phyloP scores from a whole-genome alignment of 2,329 filamentous ascomycete species.

The Penicillium crustosum region DNA sequence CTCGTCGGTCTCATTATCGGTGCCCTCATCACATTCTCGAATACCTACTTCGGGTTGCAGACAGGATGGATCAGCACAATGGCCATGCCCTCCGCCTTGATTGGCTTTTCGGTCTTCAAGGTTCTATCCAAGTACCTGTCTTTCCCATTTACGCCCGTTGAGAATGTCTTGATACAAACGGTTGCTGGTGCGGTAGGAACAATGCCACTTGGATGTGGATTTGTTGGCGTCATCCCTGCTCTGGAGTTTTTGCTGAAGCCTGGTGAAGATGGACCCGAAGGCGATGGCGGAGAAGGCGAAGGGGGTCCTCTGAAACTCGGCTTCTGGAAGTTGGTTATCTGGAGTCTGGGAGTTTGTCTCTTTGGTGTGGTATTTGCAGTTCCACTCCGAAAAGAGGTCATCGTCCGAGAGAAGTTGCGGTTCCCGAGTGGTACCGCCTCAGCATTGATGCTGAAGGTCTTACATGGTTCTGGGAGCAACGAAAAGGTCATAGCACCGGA shows the following conservation, averaged over 20 bases:
- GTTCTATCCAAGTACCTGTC: slow-evolving; percentile 68
- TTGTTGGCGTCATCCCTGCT: slow-evolving; percentile 91
- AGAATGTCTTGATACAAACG: slow-evolving; percentile 95
- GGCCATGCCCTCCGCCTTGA: slow-evolving; percentile 93
- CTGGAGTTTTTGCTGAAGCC: slow-evolving; percentile 79
- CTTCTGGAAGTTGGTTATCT: slow-evolving; percentile 76
- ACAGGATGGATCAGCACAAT: slow-evolving; percentile 83
- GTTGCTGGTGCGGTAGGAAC: slow-evolving; percentile 94
- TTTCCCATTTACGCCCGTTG: slow-evolving; percentile 85
- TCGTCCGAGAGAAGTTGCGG: slow-evolving; percentile 85
- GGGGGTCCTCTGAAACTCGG: slow-evolving; percentile 72
- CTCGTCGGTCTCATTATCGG: slow-evolving; percentile 79
- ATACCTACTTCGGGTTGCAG: slow-evolving; percentile 98
- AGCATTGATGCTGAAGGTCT: slow-evolving; percentile 83
- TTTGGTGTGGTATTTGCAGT: slow-evolving; percentile 98
- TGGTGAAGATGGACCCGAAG: slow-evolving; percentile 73
- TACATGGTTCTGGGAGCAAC: slow-evolving; percentile 65
- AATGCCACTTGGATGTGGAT: slow-evolving; percentile 93
- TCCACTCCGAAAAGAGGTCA: slow-evolving; percentile 83
- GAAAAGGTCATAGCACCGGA: slow-evolving; percentile 38
- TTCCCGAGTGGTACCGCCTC: slow-evolving; percentile 97
- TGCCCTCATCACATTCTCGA: slow-evolving; percentile 89
- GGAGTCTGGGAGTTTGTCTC: slow-evolving; percentile 90
- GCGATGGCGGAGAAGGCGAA: slow-evolving; percentile 72
- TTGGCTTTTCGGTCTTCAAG: slow-evolving; percentile 94